phyloP scores from a whole-genome alignment of 768 basidiomycete species.

The Leucocoprinus sp. region DNA sequence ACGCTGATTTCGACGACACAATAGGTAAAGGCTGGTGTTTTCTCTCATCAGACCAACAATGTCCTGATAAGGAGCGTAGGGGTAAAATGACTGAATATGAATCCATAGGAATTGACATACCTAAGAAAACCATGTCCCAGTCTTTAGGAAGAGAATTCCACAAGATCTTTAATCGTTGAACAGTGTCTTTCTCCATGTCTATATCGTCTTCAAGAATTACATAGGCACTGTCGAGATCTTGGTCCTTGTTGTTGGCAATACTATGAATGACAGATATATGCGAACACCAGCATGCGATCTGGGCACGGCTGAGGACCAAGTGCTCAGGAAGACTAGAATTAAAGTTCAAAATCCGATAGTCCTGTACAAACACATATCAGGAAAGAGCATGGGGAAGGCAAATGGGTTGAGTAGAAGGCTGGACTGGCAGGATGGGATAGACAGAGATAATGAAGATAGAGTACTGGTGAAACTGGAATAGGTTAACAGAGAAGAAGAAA shows the following conservation, averaged over 20 bases:
- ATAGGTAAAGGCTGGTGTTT: conserved; percentile 28
- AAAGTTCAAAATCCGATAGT: conserved; percentile 30
- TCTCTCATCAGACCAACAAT: conserved; percentile 74
- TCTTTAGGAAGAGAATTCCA: conserved; percentile 47
- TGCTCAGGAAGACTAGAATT: conserved; percentile 31
- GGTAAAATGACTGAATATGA: not conserved
- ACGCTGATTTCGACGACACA: conserved; percentile 2
- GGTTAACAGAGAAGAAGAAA: too few species aligned
- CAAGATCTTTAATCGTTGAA: conserved; percentile 28
- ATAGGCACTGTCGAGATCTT: conserved; percentile 25
- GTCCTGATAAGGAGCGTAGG: conserved; percentile 34
- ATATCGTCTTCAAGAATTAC: conserved; percentile 75
- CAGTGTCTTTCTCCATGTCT: conserved; percentile 64
- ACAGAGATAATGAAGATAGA: too few species aligned
- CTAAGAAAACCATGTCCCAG: conserved; percentile 73
- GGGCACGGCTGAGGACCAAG: conserved; percentile 46
- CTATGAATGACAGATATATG: conserved; percentile 46
- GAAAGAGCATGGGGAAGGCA: too few species aligned
- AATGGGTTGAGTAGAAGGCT: too few species aligned
- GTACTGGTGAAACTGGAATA: too few species aligned
- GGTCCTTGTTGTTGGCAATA: conserved; percentile 25
- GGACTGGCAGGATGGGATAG: too few species aligned
- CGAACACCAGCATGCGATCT: conserved; percentile 68
- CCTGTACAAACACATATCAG: too few species aligned
- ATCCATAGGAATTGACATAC: conserved; percentile 27